Evolutionary conservation across 495 filamentous ascomycete species (phyloP).

Genomic region (Collariella sp.): DNA sequence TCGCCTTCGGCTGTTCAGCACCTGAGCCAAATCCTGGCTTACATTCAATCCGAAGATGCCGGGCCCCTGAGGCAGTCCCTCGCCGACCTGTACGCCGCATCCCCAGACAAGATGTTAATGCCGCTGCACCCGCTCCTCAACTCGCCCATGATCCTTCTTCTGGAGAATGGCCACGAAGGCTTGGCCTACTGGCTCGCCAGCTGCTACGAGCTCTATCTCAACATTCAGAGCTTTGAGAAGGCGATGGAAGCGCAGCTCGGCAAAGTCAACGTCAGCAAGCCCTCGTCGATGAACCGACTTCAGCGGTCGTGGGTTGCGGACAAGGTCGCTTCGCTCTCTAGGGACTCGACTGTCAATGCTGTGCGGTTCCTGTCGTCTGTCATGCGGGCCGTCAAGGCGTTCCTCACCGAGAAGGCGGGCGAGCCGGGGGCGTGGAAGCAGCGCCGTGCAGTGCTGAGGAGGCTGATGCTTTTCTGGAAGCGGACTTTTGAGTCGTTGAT

Average conservation of each 20-base stretch:
- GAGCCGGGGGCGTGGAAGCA: constrained; percentile 25
- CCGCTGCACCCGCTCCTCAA: constrained; percentile 59
- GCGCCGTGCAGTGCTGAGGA: constrained; percentile 30
- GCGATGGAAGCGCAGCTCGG: constrained; percentile 27
- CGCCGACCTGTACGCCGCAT: constrained; percentile 14
- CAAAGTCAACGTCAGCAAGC: constrained; percentile 38
- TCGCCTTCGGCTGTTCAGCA: constrained; percentile 13
- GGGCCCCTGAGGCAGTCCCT: constrained; percentile 21
- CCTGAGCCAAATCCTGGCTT: constrained; percentile 16
- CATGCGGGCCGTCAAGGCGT: constrained; percentile 26
- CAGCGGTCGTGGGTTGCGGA: constrained; percentile 56
- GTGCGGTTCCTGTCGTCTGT: constrained; percentile 33
- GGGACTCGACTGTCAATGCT: constrained; percentile 52
- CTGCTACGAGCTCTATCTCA: constrained; percentile 45
- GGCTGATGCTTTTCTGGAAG: constrained; percentile 49
- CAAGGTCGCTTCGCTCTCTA: constrained; percentile 50
- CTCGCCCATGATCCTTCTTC: constrained; percentile 40
- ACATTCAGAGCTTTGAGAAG: constrained; percentile 29
- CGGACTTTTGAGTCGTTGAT: constrained; percentile 45
- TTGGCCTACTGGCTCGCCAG: constrained; percentile 37
- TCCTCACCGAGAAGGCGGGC: constrained; percentile 22
- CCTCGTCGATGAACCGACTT: constrained; percentile 57
- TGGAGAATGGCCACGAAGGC: constrained; percentile 24
- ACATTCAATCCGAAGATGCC: constrained; percentile 23
- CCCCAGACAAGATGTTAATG: constrained; percentile 34